Conservation (phyloP, 208 protist species). For the Acanthamoeba rhysodes region DNA sequence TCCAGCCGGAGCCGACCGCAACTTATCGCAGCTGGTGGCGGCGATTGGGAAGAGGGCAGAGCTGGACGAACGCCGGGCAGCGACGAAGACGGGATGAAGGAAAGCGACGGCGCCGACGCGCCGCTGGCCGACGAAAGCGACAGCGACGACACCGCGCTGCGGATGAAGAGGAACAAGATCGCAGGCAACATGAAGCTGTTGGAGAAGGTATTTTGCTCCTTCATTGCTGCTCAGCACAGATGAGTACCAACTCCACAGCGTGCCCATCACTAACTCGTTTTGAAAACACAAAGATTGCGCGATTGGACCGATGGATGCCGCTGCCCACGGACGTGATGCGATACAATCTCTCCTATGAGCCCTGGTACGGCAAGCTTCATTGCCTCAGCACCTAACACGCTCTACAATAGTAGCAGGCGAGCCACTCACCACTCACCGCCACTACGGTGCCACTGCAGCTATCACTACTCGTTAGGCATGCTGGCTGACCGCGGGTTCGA, state of each 20-base stretch:
- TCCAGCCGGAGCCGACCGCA: neutral
- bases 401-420: too few relatives aligned
- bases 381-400: too few relatives aligned
- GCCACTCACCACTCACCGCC: neutral
- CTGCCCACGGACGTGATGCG: neutral
- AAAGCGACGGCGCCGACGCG: neutral
- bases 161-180: neutral
- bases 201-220: neutral
- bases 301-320: neutral
- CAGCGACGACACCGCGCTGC: neutral
- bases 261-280: neutral
- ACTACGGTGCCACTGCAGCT: neutral
- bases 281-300: neutral
- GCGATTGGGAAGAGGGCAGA: too few relatives aligned
- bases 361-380: neutral
- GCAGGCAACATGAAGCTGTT: neutral
- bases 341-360: conserved; percentile 10
- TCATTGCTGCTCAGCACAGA: too few relatives aligned
- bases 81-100: neutral
- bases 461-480: neutral
- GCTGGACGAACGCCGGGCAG: neutral
- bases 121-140: conserved; percentile 14
- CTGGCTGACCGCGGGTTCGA: neutral
- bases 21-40: neutral
- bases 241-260: too few relatives aligned